Percentiles rank a stretch among this genome's conserved stretches.
Evolutionary conservation across 306 rosid genomes (phyloP).

Genomic region (Sesbania bispinosa): DNA sequence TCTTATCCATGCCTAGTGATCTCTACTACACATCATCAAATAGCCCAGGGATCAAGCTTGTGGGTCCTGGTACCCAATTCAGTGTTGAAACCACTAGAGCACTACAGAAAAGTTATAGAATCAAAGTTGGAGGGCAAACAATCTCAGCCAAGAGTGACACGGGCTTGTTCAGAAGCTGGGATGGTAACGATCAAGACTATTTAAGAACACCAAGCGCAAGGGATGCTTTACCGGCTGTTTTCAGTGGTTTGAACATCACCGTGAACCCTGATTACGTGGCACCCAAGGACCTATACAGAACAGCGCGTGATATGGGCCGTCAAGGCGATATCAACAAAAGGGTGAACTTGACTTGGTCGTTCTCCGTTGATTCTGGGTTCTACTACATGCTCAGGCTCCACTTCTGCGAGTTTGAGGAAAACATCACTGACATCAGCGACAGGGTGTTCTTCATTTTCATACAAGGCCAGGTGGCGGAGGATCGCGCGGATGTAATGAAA

Average conservation of each 20-base stretch:
- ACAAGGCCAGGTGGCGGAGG: slow-evolving; percentile 16
- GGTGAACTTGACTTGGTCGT: slow-evolving; percentile 28
- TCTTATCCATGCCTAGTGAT: slow-evolving; percentile 64
- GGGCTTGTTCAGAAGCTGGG: slow-evolving; percentile 34
- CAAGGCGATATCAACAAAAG: neutral
- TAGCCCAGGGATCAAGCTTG: neutral
- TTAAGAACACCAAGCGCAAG: neutral
- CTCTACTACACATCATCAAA: slow-evolving; percentile 36
- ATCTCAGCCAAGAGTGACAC: neutral
- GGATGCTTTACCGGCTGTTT: neutral
- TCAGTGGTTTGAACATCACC: neutral
- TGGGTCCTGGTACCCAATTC: neutral
- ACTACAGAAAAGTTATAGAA: slow-evolving; percentile 26
- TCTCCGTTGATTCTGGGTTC: slow-evolving; percentile 19
- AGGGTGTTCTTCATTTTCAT: slow-evolving; percentile 33
- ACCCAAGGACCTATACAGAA: slow-evolving; percentile 21
- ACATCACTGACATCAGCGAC: fast-evolving
- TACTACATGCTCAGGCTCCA: slow-evolving; percentile 37
- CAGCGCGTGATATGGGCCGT: slow-evolving; percentile 22
- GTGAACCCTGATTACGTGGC: slow-evolving; percentile 26
- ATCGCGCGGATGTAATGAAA: neutral
- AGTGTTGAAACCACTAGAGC: neutral
- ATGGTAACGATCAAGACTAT: neutral
- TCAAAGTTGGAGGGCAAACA: slow-evolving; percentile 12
- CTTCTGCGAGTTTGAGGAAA: slow-evolving; percentile 32